These are phyloP conservation scores for Cladosporium phlei DNA, from an alignment of 2,329 filamentous ascomycete species.

Conservation along the genomic window DNA sequence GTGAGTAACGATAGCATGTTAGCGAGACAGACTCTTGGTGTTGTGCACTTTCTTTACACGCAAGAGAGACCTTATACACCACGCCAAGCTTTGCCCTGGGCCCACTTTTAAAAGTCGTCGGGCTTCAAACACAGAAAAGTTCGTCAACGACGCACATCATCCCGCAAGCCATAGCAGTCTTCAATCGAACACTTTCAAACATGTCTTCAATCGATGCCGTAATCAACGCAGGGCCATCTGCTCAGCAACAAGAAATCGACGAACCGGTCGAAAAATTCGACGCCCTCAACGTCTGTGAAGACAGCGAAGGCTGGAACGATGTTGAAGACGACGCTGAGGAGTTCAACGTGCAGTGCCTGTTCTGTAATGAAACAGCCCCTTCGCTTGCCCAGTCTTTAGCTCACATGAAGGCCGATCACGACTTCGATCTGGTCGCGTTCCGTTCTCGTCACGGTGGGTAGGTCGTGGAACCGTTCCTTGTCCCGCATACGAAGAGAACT, in stretches of 20 bases:
- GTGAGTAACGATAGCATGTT: too few species aligned
- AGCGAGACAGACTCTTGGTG: too few species aligned
- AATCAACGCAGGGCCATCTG: conserved; percentile 3
- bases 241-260: conserved; percentile 14
- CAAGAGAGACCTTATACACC: background rate
- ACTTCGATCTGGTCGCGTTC: conserved; percentile 38
- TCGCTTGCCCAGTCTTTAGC: conserved; percentile 33
- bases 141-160: background rate
- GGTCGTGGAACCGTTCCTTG: conserved; percentile 1
- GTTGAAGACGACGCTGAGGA: conserved; percentile 38
- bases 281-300: conserved; percentile 27
- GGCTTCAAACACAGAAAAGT: background rate
- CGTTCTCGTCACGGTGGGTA: conserved; percentile 34
- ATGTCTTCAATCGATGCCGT: conserved; percentile 14
- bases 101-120: background rate
- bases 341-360: conserved; percentile 36
- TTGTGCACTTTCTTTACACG: too few species aligned
- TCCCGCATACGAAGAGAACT: background rate
- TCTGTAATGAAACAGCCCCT: conserved; percentile 35
- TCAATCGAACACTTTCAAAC: too few species aligned
- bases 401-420: conserved; percentile 34
- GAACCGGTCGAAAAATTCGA: conserved; percentile 17
- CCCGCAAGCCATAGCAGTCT: too few species aligned
- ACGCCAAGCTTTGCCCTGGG: conserved; percentile 6
- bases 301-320: conserved; percentile 43